Percentiles rank a stretch among this genome's conserved stretches.
Evolutionary conservation across 371 early-diverging fungal species (phyloP).

Genomic region (Neoconidiobolus thromboides): DNA sequence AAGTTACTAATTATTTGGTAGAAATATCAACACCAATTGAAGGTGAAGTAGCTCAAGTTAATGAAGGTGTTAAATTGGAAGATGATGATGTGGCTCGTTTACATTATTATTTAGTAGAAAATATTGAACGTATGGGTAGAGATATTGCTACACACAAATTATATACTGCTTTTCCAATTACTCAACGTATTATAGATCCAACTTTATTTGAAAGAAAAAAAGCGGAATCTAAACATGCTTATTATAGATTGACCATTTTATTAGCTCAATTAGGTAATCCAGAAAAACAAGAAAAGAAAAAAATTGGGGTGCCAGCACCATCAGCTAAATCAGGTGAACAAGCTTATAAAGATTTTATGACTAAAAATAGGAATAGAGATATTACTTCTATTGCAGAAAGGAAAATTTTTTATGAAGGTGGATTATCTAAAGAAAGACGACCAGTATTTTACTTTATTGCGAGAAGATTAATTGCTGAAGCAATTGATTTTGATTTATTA

Average conservation of each 20-base stretch:
- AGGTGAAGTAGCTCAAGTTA: not conserved
- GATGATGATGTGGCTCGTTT: slow-evolving; percentile 36
- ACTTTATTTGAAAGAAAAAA: slow-evolving; percentile 17
- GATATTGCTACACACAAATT: slow-evolving; percentile 28
- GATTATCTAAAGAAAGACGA: slow-evolving; percentile 49
- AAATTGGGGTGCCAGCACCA: slow-evolving; percentile 40
- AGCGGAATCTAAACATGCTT: slow-evolving; percentile 22
- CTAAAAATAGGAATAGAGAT: slow-evolving; percentile 42
- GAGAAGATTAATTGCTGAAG: slow-evolving; percentile 49
- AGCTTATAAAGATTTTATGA: slow-evolving; percentile 59
- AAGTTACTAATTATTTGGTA: slow-evolving; percentile 35
- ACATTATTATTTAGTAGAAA: slow-evolving; percentile 47
- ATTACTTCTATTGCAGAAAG: slow-evolving; percentile 39
- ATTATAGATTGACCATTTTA: slow-evolving; percentile 57
- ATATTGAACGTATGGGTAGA: slow-evolving; percentile 45
- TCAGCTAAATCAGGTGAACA: slow-evolving; percentile 16
- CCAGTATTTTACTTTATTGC: slow-evolving; percentile 74
- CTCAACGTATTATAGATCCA: not conserved
- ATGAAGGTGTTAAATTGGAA: slow-evolving; percentile 10
- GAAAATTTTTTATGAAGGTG: slow-evolving; percentile 61
- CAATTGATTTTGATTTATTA: slow-evolving; percentile 64
- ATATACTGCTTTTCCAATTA: slow-evolving; percentile 3
- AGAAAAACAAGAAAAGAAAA: slow-evolving; percentile 24
- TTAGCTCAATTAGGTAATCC: slow-evolving; percentile 74
- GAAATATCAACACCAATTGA: slow-evolving; percentile 23